These are phyloP conservation scores for Solanum appendiculatum DNA, from an alignment of 257 asterid genomes.

Conservation along the genomic window DNA sequence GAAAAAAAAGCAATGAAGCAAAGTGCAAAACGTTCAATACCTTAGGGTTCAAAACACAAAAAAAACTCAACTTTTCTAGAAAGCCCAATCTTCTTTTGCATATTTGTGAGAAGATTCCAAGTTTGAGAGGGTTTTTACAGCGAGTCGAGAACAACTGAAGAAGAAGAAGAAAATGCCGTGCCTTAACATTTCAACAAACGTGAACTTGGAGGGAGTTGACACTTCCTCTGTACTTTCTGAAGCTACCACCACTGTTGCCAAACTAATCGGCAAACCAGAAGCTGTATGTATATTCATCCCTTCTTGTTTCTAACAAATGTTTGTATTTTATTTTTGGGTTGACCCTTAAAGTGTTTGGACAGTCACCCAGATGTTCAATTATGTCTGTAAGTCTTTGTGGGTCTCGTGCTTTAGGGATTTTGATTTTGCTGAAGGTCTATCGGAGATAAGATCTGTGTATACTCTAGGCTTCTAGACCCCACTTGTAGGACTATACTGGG, in stretches of 20 bases:
- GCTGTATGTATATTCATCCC: constrained; percentile 28
- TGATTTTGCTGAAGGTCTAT: not conserved
- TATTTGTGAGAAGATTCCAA: not conserved
- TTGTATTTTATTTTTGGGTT: not conserved
- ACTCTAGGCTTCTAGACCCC: too few relatives aligned
- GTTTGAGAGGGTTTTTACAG: not conserved
- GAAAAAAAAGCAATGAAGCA: not conserved
- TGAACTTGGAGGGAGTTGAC: constrained; percentile 72
- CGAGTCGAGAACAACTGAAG: not conserved
- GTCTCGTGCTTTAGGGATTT: not conserved
- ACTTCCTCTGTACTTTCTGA: constrained; percentile 83
- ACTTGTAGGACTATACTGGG: too few relatives aligned
- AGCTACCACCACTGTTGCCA: constrained; percentile 83
- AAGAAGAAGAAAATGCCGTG: constrained; percentile 68
- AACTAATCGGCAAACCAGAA: constrained; percentile 86
- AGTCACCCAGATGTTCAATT: not conserved
- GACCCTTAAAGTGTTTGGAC: not conserved
- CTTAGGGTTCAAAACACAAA: not conserved
- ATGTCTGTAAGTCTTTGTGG: not conserved
- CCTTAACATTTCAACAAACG: constrained; percentile 80
- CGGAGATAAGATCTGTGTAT: not conserved
- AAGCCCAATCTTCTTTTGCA: not conserved
- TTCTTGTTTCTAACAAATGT: not conserved
- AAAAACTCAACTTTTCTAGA: not conserved
- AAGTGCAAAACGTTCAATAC: not conserved